Evolutionary conservation across 2,329 filamentous ascomycete genomes (phyloP), one percentile per base, ranked within the genome.

Genomic region (Pseudogymnoascus sp.): DNA sequence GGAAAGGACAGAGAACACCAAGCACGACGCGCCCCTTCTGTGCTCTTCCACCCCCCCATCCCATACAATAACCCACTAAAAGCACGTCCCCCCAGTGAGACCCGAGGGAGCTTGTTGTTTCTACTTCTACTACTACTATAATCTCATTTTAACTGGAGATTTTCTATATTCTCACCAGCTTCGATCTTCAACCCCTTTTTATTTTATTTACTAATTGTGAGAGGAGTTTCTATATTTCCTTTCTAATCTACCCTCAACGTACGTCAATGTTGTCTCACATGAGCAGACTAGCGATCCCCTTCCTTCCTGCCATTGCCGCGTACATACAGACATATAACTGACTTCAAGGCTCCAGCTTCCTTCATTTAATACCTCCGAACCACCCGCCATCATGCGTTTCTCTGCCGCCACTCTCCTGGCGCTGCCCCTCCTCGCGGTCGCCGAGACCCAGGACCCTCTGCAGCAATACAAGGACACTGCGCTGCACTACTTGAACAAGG

Each of bases 401-500:
- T 80, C 82, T 62, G 70, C 74, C 62, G 72, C 79, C 66, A 66
- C 80, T 61, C 69, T 81, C 60, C 74, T 84, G 69, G 79, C 80
- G 57, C 76, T 87, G 71, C 83, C 84, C 66, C 74, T 83, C 13
- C 75, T 86, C 66, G 79, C 76, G 58, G 76, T 75, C 35, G 79
- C 79, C 21, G 80, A 82, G 75, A 77, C 67, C 26, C 80, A 84
- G 63, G 78, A 80, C 65, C 66, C 77, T 75, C 59, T 77, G 62
- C 78, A 78, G 59, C 78, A 85, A 72, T 84, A 84, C 73, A 80
- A 83, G 73, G 84, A 82, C 36, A 83, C 86, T 71, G 83, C 85
- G 73, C 81, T 86, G 68, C 79, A 81, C 72, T 78, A 89, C 68
- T 75, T 89, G 64, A 83, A 85, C 70, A 83, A 84, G 72, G 73